Percentiles rank a stretch among this genome's conserved stretches.
phyloP scores from a whole-genome alignment of 2,329 filamentous ascomycete genomes.

The Cladophialophora psammophila region DNA sequence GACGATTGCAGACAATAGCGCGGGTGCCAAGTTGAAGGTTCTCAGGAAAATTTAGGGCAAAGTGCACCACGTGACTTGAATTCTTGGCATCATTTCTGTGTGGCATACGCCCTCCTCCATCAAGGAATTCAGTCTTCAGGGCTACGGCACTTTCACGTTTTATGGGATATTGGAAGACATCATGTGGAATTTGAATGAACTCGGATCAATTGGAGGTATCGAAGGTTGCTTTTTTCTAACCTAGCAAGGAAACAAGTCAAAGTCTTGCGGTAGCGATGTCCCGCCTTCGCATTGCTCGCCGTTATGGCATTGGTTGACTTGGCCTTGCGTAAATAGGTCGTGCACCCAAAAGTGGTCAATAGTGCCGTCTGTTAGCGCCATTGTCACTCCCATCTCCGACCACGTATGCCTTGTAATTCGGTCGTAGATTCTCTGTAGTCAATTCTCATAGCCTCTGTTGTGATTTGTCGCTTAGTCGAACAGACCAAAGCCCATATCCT shows the following conservation, averaged over 20 bases:
- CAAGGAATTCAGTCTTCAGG: neutral
- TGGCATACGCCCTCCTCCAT: neutral
- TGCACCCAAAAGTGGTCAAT: neutral
- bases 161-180: neutral
- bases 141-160: neutral
- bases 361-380: neutral
- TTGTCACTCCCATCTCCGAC: neutral
- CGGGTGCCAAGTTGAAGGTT: neutral
- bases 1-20: neutral
- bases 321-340: constrained; percentile 14
- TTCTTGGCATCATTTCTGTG: constrained; percentile 28
- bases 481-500: constrained; percentile 78
- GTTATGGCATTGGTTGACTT: neutral
- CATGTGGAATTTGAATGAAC: neutral
- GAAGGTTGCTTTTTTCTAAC: neutral
- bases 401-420: neutral
- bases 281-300: neutral
- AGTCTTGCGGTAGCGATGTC: neutral
- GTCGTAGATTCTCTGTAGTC: neutral
- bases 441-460: neutral
- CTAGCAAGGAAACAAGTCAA: neutral
- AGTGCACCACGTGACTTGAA: constrained; percentile 29
- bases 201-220: neutral
- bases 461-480: constrained; percentile 62
- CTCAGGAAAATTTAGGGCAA: constrained; percentile 15